Conservation (phyloP, 2,329 filamentous ascomycete species). For the Magnaporthiopsis incrustans region DNA sequence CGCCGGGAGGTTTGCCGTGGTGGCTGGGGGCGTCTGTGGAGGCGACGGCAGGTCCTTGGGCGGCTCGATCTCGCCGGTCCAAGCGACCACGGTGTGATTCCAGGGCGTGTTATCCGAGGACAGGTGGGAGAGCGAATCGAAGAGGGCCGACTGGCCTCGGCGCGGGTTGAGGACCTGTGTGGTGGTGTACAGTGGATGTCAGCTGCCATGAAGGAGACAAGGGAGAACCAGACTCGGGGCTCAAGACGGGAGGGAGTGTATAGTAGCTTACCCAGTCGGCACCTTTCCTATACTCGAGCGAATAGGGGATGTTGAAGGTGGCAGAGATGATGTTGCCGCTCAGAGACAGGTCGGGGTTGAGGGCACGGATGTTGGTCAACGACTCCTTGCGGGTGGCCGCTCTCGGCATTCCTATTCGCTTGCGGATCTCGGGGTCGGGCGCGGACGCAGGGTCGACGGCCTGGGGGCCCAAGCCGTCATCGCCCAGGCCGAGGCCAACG, state of each 20-base stretch:
- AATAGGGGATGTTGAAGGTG: slow-evolving; percentile 55
- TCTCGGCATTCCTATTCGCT: slow-evolving; percentile 32
- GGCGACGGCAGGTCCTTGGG: slow-evolving; percentile 36
- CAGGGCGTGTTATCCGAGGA: slow-evolving; percentile 77
- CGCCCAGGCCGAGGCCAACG: slow-evolving; percentile 6
- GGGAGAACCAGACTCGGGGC: slow-evolving; percentile 5
- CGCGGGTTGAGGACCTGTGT: slow-evolving; percentile 66
- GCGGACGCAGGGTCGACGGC: slow-evolving; percentile 30
- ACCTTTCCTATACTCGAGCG: slow-evolving; percentile 48
- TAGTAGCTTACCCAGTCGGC: slow-evolving; percentile 49
- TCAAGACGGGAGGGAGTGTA: background rate
- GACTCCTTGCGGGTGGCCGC: slow-evolving; percentile 40
- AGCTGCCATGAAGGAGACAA: background rate
- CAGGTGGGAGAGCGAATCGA: slow-evolving; percentile 83
- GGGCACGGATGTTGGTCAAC: slow-evolving; percentile 45
- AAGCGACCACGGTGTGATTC: slow-evolving; percentile 89
- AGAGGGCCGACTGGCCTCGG: slow-evolving; percentile 82
- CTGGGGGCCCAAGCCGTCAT: slow-evolving; percentile 21
- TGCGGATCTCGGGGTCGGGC: slow-evolving; percentile 17
- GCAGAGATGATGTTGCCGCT: slow-evolving; percentile 61
- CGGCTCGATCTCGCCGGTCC: slow-evolving; percentile 79
- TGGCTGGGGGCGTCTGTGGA: slow-evolving; percentile 38
- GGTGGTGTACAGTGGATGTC: background rate
- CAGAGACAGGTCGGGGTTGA: slow-evolving; percentile 48
- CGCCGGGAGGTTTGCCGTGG: slow-evolving; percentile 42